Percentiles rank a stretch among this genome's conserved stretches.
These are phyloP conservation scores for Russula sp. DNA, from an alignment of 768 basidiomycete species.

Conservation along the genomic window DNA sequence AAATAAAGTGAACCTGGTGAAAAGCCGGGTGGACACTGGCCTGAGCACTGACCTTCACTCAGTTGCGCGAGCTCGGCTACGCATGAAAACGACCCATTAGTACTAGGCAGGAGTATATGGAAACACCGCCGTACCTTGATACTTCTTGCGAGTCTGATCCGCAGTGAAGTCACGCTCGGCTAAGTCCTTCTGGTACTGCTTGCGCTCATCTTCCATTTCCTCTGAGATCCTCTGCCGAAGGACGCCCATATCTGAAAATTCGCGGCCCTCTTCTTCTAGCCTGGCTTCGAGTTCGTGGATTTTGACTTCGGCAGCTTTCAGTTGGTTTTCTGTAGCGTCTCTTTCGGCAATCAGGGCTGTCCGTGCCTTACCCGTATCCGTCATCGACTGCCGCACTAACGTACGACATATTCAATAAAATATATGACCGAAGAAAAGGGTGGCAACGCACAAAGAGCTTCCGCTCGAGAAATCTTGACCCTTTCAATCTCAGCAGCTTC, in stretches of 20 bases:
- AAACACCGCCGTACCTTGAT: conserved; percentile 53
- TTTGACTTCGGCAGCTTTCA: conserved; percentile 47
- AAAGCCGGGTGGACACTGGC: background rate
- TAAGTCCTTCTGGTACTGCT: conserved; percentile 76
- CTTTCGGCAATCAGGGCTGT: conserved; percentile 46
- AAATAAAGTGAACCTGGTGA: background rate
- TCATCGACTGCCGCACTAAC: conserved; percentile 54
- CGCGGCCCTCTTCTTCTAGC: conserved; percentile 62
- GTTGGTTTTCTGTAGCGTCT: conserved; percentile 44
- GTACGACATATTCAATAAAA: background rate
- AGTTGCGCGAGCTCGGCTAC: conserved; percentile 72
- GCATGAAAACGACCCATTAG: background rate
- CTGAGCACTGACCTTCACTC: conserved; percentile 54
- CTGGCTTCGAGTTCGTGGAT: conserved; percentile 55
- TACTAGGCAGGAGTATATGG: background rate
- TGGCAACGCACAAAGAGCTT: conserved; percentile 47
- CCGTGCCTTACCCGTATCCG: conserved; percentile 56
- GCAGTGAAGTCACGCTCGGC: conserved; percentile 69
- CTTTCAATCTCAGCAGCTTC: conserved; percentile 65
- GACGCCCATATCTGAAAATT: conserved; percentile 57
- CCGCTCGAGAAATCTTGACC: conserved; percentile 58
- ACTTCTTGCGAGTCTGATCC: conserved; percentile 81
- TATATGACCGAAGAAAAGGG: background rate
- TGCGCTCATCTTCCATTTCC: conserved; percentile 72
- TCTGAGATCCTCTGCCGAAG: conserved; percentile 65